Evolutionary conservation across 768 basidiomycete genomes (phyloP), one percentile per base, ranked within the genome.

Genomic region (Holtermannia corniformis): DNA sequence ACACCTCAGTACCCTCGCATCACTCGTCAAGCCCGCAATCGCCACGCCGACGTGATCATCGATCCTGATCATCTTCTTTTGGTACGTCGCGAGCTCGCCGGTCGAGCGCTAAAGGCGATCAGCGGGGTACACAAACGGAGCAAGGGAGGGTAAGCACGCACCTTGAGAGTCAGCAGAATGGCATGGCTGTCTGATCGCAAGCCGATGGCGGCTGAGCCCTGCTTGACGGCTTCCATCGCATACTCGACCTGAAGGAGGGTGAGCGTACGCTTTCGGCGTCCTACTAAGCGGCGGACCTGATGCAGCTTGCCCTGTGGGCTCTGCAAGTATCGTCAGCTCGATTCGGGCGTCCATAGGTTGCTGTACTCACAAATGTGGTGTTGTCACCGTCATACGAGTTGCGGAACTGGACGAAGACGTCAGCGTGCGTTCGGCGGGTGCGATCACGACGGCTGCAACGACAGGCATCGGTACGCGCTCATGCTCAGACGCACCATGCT

Each of bases 1-100:
- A 55, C 60, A 91, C 92, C 89, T 93, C 63, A 99, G 74, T 1
- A 97, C 95, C 71, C 95, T 86, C 42, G 95, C 95, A 77, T 99
- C 95, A 44, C 87, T 91, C 7, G 95, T 99, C 57, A 99, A 76
- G n/a, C 95, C 95, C 47, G 95, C 95, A 71, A 99, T 97, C 46
- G 92, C 93, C 66, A 99, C 90, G n/a, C 95, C 95, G 62, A 95
- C 84, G 76, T 99, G 95, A 73, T 97, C 91, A 69, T 99, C 95
- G 82, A 99, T 93, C 67, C 91, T 81, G 74, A 93, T 95, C 85
- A 97, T 87, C 80, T 99, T 97, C 77, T 97, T 92, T 72, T 99
- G 95, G 78, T 97, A 97, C n/a, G 88, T 89, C 14, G 95, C 92
- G 49, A 99, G 80, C 73, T 97, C 93, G 55, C 95, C 95, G 13